These are phyloP conservation scores for Candida silvatica DNA, from an alignment of 805 yeast species.

Conservation along the genomic window DNA sequence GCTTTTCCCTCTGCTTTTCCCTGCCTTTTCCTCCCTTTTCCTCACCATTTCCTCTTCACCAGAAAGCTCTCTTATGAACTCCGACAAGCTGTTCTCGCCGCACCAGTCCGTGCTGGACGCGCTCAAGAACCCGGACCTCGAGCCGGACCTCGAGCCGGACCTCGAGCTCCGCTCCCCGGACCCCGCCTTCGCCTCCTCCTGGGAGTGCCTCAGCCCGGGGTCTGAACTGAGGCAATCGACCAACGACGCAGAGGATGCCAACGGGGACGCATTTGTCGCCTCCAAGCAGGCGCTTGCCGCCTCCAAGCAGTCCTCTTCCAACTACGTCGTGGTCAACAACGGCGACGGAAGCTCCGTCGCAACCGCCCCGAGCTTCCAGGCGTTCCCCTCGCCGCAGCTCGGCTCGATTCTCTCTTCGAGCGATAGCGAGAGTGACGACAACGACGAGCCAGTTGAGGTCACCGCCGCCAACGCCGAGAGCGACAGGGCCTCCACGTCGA, in stretches of 20 bases:
- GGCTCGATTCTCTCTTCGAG: background rate
- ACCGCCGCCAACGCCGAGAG: conserved; percentile 18
- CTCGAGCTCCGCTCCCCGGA: conserved; percentile 1
- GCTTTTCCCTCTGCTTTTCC: too few species aligned
- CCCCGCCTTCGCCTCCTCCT: conserved; percentile 25
- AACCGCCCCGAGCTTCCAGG: background rate
- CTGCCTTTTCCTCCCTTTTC: too few species aligned
- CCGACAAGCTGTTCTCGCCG: conserved; percentile 20
- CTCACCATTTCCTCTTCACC: too few species aligned
- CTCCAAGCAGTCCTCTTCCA: conserved; percentile 25
- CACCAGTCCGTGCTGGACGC: conserved; percentile 25
- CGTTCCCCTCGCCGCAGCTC: too few species aligned
- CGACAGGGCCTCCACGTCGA: conserved; percentile 19
- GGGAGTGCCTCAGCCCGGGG: too few species aligned
- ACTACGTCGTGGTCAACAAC: background rate
- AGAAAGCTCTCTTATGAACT: background rate
- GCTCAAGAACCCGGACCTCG: conserved; percentile 25
- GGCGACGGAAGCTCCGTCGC: background rate
- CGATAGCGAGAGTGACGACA: conserved; percentile 1
- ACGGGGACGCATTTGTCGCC: too few species aligned
- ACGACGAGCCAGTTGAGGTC: too few species aligned
- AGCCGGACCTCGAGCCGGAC: too few species aligned
- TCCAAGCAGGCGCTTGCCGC: conserved; percentile 17
- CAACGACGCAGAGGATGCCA: too few species aligned
- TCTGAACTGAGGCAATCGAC: too few species aligned